phyloP scores from a whole-genome alignment of 2,329 filamentous ascomycete species.

The Aspergillus japonicus region DNA sequence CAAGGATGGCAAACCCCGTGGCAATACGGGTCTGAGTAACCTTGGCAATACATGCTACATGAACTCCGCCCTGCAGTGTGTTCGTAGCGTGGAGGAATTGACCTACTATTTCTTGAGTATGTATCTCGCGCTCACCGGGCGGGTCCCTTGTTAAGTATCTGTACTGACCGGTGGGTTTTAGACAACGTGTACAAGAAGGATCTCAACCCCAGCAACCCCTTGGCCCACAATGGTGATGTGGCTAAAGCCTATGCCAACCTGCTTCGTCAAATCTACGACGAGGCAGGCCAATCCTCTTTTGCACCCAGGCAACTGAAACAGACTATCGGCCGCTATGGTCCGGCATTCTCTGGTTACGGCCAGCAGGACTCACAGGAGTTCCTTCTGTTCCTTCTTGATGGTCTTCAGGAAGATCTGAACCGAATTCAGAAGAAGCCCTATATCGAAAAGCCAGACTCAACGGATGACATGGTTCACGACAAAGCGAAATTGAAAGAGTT shows the following conservation, averaged over 20 bases:
- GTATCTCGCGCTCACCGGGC: slow-evolving; percentile 4
- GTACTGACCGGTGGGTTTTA: slow-evolving; percentile 23
- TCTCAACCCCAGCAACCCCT: slow-evolving; percentile 79
- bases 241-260: slow-evolving; percentile 80
- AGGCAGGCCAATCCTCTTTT: slow-evolving; percentile 65
- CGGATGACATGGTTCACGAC: slow-evolving; percentile 89
- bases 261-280: slow-evolving; percentile 74
- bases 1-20: slow-evolving; percentile 67
- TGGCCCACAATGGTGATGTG: slow-evolving; percentile 81
- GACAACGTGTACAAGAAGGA: slow-evolving; percentile 71
- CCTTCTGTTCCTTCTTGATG: slow-evolving; percentile 89
- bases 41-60: slow-evolving; percentile 98
- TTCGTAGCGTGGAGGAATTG: slow-evolving; percentile 89
- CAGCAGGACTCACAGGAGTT: slow-evolving; percentile 99
- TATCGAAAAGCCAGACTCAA: slow-evolving; percentile 95
- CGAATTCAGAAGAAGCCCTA: slow-evolving; percentile 94
- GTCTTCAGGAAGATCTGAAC: slow-evolving; percentile 91
- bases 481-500: slow-evolving; percentile 76
- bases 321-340: slow-evolving; percentile 75
- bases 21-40: slow-evolving; percentile 81
- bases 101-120: slow-evolving; percentile 79
- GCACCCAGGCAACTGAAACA: slow-evolving; percentile 79
- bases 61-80: slow-evolving; percentile 95
- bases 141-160: neutral
- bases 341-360: slow-evolving; percentile 87